Evolutionary conservation across 2,329 filamentous ascomycete species (phyloP), one percentile per base, ranked within the genome.

Genomic region (Aspergillus cejpii): DNA sequence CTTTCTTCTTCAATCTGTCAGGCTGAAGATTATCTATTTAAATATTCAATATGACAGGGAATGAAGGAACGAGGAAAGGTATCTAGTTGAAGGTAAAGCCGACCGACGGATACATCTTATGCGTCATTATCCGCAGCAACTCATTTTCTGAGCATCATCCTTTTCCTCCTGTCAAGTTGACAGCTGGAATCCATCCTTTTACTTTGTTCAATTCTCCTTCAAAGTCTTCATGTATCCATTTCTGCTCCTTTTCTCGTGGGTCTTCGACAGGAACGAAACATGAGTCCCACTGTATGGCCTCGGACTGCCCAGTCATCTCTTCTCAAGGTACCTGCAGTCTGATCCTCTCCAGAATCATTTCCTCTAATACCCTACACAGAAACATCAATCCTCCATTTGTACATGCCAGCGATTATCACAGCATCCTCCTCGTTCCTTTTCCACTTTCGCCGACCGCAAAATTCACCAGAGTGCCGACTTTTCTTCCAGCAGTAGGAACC

Each of bases 261-360:
- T 51, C 36, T 41, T 44, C 37, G 40, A 44, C 44, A 29, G 37
- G 19, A 45, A 46, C 50, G 48, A 56, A 59, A 63, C 55, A 69
- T 69, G 66, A 64, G 55, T 58, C 58, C 58, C 39, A 60, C 60
- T 42, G 45, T 66, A 36, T 60, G 55, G 57, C 58, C 61, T 43
- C 56, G 60, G 48, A 58, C 60, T 39, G 53, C 58, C 34, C 57
- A 59, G 51, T 54, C 55, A 43, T 53, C 57, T 14, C 49, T 57
- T 36, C 52, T 57, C 31, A 62, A 57, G 60, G 65, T 63, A 50
- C 31, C 31, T 45, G 31, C 37, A 39, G 46, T 36, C 44, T 23
- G 14, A 34, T 19, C 6, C 4, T 26, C 31, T 10, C 27, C 26
- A 20, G 12, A n/a, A 39, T 20, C 26, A 2, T 4, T 39, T n/a